phyloP scores from a whole-genome alignment of 73 alveolate genomes.

The Tetrahymena borealis region DNA sequence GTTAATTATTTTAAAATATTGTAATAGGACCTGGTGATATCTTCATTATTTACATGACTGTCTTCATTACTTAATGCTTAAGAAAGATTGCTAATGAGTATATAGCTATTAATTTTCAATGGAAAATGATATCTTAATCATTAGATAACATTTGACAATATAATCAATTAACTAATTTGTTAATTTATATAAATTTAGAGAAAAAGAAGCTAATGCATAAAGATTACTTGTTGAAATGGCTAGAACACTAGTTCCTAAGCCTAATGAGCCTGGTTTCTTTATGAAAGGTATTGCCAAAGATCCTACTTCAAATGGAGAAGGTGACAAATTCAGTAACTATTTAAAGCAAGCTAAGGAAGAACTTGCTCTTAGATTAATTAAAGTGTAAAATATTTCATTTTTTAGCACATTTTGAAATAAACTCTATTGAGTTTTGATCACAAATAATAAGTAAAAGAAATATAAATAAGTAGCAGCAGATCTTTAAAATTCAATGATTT shows the following conservation, averaged over 20 bases:
- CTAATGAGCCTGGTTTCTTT: slow-evolving; percentile 41
- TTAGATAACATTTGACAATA: too few species aligned
- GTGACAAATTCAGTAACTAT: slow-evolving; percentile 39
- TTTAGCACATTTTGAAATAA: slow-evolving; percentile 45
- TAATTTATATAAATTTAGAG: not conserved
- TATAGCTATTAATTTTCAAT: too few species aligned
- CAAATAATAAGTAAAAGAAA: too few species aligned
- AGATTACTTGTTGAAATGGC: slow-evolving; percentile 20
- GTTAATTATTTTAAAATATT: not conserved
- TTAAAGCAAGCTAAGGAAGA: slow-evolving; percentile 40
- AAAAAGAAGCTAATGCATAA: slow-evolving; percentile 36
- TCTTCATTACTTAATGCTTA: slow-evolving; percentile 54
- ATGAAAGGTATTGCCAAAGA: slow-evolving; percentile 25
- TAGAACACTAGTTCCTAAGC: slow-evolving; percentile 25
- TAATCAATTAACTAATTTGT: not conserved
- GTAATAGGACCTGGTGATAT: slow-evolving; percentile 55
- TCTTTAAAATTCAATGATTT: too few species aligned
- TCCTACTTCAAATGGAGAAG: slow-evolving; percentile 20
- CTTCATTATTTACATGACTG: slow-evolving; percentile 56
- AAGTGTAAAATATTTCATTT: slow-evolving; percentile 8
- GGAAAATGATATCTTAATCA: too few species aligned
- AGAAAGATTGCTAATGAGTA: slow-evolving; percentile 36
- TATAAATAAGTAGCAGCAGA: too few species aligned
- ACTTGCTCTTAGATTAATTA: slow-evolving; percentile 36
- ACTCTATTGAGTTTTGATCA: too few species aligned